Evolutionary conservation across 345 rosid genomes (phyloP), one percentile per base, ranked within the genome.

Genomic region (Nasturtium officinale): DNA sequence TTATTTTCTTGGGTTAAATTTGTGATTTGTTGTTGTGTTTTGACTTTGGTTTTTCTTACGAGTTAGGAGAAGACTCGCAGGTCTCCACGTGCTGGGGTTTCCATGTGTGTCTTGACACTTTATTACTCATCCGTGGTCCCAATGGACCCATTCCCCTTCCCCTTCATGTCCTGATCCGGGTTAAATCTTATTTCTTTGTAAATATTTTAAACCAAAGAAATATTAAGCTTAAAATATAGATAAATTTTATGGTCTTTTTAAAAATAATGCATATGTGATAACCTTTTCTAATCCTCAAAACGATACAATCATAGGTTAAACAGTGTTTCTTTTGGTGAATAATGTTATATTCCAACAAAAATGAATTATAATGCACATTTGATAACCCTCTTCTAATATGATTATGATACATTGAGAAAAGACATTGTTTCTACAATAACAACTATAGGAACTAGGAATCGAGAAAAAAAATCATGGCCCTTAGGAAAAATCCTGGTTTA

Each of bases 41-140:
- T 63, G 38, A 42, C 16, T 56, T 57, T 71, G 11, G 50, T 25
- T 60, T 25, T 50, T 9, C 9, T 32, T 30, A 30, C 5, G 20
- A 61, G 32, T 11, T 25, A 8, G n/a, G 43, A 32, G 29, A 45
- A 73, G 48, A 64, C 63, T 55, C 18, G 40, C 42, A 32, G 25
- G 20, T 32, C 61, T 57, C 20, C 61, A 32, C 61, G 61, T 61
- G 61, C 40, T 71, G 10, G n/a, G 38, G 28, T 62, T 52, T 28
- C 17, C 63, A 72, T 30, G 56, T 62, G 30, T 62, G 47, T 53
- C 21, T 26, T 53, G 43, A 72, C 63, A 62, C 54, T 62, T 72
- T 9, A 53, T 63, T 63, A n/a, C 69, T 72, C 61, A 12, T 18
- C 48, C 54, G 45, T 16, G 46, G 46, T 72, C 69, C 52, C 53